Conservation (phyloP, 1,284 basidiomycete genomes). For the Irpex rosettiformis region DNA sequence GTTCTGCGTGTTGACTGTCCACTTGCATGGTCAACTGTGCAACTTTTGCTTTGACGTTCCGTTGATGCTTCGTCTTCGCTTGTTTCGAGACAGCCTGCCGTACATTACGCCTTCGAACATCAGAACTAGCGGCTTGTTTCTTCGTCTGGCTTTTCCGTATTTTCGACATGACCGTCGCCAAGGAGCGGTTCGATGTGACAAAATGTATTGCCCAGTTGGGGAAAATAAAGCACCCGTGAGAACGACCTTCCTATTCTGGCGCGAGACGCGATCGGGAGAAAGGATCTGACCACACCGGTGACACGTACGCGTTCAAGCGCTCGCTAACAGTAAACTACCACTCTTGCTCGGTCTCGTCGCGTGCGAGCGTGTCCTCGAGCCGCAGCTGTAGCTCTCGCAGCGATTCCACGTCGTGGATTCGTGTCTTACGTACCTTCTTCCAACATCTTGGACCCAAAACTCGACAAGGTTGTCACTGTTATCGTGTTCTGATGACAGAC, state of each 20-base stretch:
- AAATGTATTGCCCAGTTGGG: too few relatives aligned
- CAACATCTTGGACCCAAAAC: not conserved
- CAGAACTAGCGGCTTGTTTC: not conserved
- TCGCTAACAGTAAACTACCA: not conserved
- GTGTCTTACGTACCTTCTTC: not conserved
- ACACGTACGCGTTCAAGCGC: not conserved
- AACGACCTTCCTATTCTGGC: not conserved
- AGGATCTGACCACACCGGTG: too few relatives aligned
- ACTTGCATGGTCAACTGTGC: conserved; percentile 14
- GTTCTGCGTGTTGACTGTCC: conserved; percentile 10
- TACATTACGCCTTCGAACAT: conserved; percentile 4
- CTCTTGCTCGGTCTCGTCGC: not conserved
- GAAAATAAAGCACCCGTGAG: not conserved
- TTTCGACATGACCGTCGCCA: conserved; percentile 5
- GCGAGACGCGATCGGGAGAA: not conserved
- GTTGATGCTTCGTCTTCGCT: conserved; percentile 6
- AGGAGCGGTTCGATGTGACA: too few relatives aligned
- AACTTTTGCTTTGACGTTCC: conserved; percentile 4
- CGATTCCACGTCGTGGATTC: not conserved
- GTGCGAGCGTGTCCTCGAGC: not conserved
- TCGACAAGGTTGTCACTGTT: not conserved
- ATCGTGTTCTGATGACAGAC: too few relatives aligned
- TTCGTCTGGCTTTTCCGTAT: conserved; percentile 6
- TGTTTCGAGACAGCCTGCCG: conserved; percentile 7
- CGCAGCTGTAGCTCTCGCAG: not conserved